Evolutionary conservation across 768 basidiomycete species (phyloP).

Genomic region (Termitomyces sp.): DNA sequence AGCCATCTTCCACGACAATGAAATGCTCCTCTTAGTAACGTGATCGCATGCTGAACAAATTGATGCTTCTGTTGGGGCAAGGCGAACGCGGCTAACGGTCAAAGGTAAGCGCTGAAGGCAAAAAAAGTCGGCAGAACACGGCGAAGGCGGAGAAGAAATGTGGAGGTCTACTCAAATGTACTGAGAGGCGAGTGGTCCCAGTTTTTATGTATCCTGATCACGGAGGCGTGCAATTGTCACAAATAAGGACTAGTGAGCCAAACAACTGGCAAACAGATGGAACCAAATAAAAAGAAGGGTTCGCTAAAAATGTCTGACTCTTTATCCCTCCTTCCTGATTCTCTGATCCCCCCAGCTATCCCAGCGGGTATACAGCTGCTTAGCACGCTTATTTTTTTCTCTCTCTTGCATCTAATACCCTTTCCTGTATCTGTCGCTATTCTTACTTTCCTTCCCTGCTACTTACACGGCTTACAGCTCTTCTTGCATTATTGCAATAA

Average conservation of each 20-base stretch:
- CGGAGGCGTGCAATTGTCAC: constrained; percentile 23
- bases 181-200: background rate
- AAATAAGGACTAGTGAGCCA: constrained; percentile 30
- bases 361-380: constrained; percentile 16
- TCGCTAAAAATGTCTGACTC: constrained; percentile 31
- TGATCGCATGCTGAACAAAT: constrained; percentile 27
- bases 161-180: background rate
- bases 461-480: constrained; percentile 33
- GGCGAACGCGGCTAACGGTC: constrained; percentile 1
- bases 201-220: background rate
- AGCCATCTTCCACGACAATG: constrained; percentile 10
- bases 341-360: constrained; percentile 32
- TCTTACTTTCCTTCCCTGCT: constrained; percentile 8
- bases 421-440: constrained; percentile 31
- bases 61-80: constrained; percentile 24
- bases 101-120: background rate
- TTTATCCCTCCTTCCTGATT: constrained; percentile 56
- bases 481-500: constrained; percentile 61
- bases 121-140: background rate
- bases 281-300: constrained; percentile 39
- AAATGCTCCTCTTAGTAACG: constrained; percentile 24
- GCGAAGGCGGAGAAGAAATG: background rate
- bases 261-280: constrained; percentile 37
- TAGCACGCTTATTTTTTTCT: constrained; percentile 46
- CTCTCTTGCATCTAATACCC: constrained; percentile 54